Conservation (phyloP, 2,329 filamentous ascomycete species). For the Diaporthe sp. region DNA sequence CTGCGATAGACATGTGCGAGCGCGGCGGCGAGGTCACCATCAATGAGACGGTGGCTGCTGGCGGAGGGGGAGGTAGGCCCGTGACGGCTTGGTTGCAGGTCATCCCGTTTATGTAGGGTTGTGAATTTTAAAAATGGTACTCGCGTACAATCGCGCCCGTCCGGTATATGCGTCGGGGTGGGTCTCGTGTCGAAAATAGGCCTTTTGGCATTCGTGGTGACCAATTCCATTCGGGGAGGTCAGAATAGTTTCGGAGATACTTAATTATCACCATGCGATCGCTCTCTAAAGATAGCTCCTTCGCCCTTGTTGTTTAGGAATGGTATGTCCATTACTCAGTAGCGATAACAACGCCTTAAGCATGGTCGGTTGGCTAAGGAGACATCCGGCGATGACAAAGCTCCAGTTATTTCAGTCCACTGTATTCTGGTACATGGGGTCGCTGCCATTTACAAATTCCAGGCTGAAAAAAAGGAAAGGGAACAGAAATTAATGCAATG, state of each 20-base stretch:
- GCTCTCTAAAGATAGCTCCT: not conserved
- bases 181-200: not conserved
- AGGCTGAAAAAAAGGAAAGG: not conserved
- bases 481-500: not conserved
- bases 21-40: slow-evolving; percentile 20
- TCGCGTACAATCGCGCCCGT: not conserved
- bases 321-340: not conserved
- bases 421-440: not conserved
- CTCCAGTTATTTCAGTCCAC: not conserved
- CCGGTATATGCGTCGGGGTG: rapidly evolving
- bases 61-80: not conserved
- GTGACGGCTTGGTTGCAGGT: slow-evolving; percentile 16
- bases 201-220: not conserved
- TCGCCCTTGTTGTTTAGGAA: not conserved
- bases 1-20: slow-evolving; percentile 2
- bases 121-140: not conserved
- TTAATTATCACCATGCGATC: not conserved
- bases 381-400: not conserved
- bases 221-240: not conserved
- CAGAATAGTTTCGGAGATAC: not conserved
- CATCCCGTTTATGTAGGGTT: not conserved
- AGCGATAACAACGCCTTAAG: not conserved
- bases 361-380: not conserved
- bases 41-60: not conserved
- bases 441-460: not conserved